These are phyloP conservation scores for Phaseolus lunatus DNA, from an alignment of 306 rosid species.

Conservation along the genomic window DNA sequence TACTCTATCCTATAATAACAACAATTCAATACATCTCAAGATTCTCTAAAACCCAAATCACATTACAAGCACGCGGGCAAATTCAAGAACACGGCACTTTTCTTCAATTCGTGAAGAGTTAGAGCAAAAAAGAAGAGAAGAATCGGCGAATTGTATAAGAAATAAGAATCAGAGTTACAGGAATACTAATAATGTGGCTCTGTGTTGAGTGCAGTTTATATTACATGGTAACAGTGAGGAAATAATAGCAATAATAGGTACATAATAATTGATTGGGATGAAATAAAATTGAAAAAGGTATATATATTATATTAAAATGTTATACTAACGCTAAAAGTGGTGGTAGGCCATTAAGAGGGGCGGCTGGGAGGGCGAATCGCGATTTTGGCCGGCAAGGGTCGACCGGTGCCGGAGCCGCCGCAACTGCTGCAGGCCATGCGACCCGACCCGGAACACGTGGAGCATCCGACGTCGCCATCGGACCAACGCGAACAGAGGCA, in stretches of 20 bases:
- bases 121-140: not conserved
- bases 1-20: no score
- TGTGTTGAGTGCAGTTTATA: slow-evolving; percentile 37
- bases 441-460: slow-evolving; percentile 88
- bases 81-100: not conserved
- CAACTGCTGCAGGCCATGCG: slow-evolving; percentile 79
- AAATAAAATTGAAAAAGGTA: not conserved
- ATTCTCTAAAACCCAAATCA: not conserved
- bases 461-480: slow-evolving; percentile 82
- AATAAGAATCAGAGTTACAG: slow-evolving; percentile 32
- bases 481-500: slow-evolving; percentile 96
- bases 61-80: not conserved
- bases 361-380: slow-evolving; percentile 57
- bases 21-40: no score
- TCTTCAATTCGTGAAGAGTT: not conserved
- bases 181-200: slow-evolving; percentile 10
- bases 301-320: not conserved
- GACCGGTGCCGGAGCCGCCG: slow-evolving; percentile 89
- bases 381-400: slow-evolving; percentile 76
- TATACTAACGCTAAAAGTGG: slow-evolving; percentile 13
- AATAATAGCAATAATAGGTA: not conserved
- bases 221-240: not conserved
- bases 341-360: slow-evolving; percentile 47
- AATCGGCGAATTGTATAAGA: not conserved
- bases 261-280: not conserved